These are phyloP conservation scores for Chalara sp. DNA, from an alignment of 2,329 filamentous ascomycete species.

Conservation along the genomic window DNA sequence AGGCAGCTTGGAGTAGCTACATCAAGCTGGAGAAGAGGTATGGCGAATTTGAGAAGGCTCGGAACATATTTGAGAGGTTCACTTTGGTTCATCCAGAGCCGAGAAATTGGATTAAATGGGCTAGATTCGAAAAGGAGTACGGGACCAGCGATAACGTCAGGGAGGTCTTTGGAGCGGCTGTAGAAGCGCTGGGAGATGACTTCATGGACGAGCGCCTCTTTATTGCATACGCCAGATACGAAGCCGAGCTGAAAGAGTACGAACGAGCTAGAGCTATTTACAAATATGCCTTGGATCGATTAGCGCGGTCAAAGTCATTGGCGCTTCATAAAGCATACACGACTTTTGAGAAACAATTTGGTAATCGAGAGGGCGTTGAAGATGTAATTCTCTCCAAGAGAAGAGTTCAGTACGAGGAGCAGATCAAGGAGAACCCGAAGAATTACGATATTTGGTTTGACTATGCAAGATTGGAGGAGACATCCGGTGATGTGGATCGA, in stretches of 20 bases:
- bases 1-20: slow-evolving; percentile 91
- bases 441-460: slow-evolving; percentile 99
- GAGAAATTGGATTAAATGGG: slow-evolving; percentile 98
- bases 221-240: slow-evolving; percentile 90
- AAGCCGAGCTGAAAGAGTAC: slow-evolving; percentile 90
- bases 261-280: slow-evolving; percentile 92
- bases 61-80: slow-evolving; percentile 83
- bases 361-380: slow-evolving; percentile 86
- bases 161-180: slow-evolving; percentile 82
- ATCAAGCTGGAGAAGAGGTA: slow-evolving; percentile 97
- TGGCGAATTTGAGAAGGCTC: slow-evolving; percentile 82
- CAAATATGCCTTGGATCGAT: slow-evolving; percentile 89
- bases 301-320: slow-evolving; percentile 81
- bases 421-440: slow-evolving; percentile 86
- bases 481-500: slow-evolving; percentile 71
- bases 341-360: slow-evolving; percentile 96
- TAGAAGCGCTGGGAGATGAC: slow-evolving; percentile 86
- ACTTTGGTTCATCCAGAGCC: slow-evolving; percentile 91
- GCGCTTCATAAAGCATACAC: slow-evolving; percentile 89
- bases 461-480: slow-evolving; percentile 85
- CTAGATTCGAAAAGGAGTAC: slow-evolving; percentile 91
- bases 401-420: slow-evolving; percentile 87
- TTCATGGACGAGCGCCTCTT: slow-evolving; percentile 96
- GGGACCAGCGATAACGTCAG: slow-evolving; percentile 87
- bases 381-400: slow-evolving; percentile 94